Base-by-base conservation (phyloP, 768 basidiomycete species). In the Chalciporus pseudorubinellus region DNA sequence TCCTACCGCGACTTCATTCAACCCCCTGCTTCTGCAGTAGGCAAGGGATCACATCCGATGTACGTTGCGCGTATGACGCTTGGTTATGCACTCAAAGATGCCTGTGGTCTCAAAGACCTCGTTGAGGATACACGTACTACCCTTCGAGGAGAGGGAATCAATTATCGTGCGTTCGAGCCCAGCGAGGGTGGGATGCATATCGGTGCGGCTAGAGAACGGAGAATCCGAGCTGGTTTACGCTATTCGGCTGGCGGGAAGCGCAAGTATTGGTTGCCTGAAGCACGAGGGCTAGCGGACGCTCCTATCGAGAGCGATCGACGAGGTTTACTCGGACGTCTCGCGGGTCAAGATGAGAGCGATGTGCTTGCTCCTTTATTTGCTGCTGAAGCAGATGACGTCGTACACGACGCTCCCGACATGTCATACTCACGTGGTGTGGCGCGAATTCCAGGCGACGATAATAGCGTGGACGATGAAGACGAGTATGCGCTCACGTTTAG, bases 81-180 rank as follows among this genome's bases (percentile, higher is more conserved):
- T 72, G 82, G 76, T 41, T 85, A 91, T 65, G 95, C 97, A 0
- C 76, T 93, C 53, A 79, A 88, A 6, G 97, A 99, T 62, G 87
- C 94, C 0, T 88, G 95, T 54, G 92, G 95, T 6, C 57, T 84
- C 44, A 81, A 84, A 50, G 97, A 99, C 64, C 89, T 99, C 44
- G 72, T 91, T 49, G 85, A 89, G 66, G 97, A 99, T 68, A 79
- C 81, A 6, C 85, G 87, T 58, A 73, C 82, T 7, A 98, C 95
- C 0, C 71, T 97, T 10, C 79, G 81, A 22, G 95, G 95, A 11
- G 80, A 88, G 59, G 92, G 95, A 4, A 93, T 98, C 80, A 90
- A 92, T 51, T 99, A 99, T 70, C 86, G 93, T 43, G 89, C 90
- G 49, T 99, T 95, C 65, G 97, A 99, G 64, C 95, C 97, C 3